Conservation (phyloP, 306 rosid genomes). For the Castanea crenata region DNA sequence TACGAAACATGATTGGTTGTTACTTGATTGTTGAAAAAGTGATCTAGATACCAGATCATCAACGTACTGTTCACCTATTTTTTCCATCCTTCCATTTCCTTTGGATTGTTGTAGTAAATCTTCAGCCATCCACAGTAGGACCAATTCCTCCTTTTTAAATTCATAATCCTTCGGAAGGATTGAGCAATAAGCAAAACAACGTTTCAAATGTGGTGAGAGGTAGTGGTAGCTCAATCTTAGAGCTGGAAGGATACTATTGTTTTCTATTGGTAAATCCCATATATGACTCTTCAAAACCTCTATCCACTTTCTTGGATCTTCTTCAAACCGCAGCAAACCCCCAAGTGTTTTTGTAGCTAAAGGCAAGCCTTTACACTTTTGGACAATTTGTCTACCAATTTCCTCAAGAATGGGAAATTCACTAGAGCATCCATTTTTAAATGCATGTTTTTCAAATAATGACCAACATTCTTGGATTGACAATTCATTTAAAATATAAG, state of each 20-base stretch:
- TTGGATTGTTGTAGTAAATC: not conserved
- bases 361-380: constrained; percentile 16
- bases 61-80: constrained; percentile 18
- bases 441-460: constrained; percentile 9
- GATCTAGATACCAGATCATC: constrained; percentile 5
- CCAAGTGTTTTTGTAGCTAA: constrained; percentile 19
- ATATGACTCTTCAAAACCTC: not conserved
- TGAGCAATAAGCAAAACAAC: constrained; percentile 18
- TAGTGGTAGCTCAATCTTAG: constrained; percentile 10
- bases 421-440: not conserved
- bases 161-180: constrained; percentile 5
- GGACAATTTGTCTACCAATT: constrained; percentile 10
- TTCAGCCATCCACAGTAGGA: constrained; percentile 21
- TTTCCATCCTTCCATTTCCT: not conserved
- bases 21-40: not conserved
- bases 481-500: not conserved
- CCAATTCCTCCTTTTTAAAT: not conserved
- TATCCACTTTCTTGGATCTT: not conserved
- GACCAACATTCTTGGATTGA: not conserved
- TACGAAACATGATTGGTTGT: not conserved
- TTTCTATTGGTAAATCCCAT: not conserved
- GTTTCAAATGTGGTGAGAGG: not conserved
- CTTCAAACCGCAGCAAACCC: not conserved
- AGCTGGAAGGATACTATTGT: not conserved
- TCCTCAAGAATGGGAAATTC: not conserved